Base-by-base conservation (phyloP, 306 rosid species). In the Astragalus glycyphyllos region DNA sequence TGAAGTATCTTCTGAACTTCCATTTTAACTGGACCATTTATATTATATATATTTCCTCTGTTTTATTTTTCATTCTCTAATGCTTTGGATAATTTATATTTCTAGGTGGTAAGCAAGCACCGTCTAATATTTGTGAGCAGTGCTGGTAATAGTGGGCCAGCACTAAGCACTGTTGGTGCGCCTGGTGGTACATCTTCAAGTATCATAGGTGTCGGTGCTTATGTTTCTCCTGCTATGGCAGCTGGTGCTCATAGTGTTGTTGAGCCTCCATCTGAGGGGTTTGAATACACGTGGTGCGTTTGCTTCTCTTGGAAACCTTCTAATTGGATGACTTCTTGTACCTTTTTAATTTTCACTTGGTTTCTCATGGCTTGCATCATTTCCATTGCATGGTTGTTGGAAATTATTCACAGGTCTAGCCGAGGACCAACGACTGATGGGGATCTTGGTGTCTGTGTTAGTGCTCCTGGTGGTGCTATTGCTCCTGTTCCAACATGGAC, bases 401-500 rank as follows among this genome's bases (percentile, higher is more conserved):
- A 65, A 74, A 53, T 68, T 69, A 53, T 61, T 55, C 81, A 72
- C 80, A 94, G 99, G 99, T 94, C 99, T 71, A 94, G 99, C 82
- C 93, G 99, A 59, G 99, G 99, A 72, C 99, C 99, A 69, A 85
- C 99, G 1, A 71, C 91, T 49, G 99, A 94, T 73, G 99, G 99
- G 79, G 96, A 89, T 81, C 84, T 94, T 68, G 99, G 97, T 75
- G 92, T 94, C 75, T 84, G 77, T 81, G 29, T 94, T 72, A 94
- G 99, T 83, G 99, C 99, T 80, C 99, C 99, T 49, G 99, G 99
- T 50, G 94, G 91, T 9, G 99, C 99, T 81, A 86, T 94, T 72
- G 97, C 99, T 77, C 95, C 99, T 53, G 97, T 94, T 75, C 97
- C 99, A 60, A 89, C 92, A 1, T 94, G 99, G 99, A 94, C 99